Conservation (phyloP, 2,329 filamentous ascomycete genomes). For the Curvularia sp. region DNA sequence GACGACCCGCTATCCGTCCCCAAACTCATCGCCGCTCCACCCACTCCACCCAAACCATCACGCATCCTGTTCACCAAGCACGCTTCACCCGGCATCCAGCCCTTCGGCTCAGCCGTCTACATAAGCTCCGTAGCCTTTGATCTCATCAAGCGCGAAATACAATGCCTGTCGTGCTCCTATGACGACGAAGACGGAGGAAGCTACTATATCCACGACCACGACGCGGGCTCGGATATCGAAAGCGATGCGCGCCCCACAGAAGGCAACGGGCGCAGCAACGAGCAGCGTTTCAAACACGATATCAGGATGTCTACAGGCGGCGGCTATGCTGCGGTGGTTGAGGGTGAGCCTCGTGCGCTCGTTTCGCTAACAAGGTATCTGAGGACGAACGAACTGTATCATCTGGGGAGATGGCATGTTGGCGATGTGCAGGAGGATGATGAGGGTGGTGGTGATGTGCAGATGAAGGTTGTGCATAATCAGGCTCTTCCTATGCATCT, state of each 20-base stretch:
- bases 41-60: background rate
- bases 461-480: slow-evolving; percentile 1
- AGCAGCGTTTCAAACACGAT: background rate
- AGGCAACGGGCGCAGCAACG: background rate
- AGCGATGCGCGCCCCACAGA: too few species aligned
- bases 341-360: slow-evolving; percentile 1
- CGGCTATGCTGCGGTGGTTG: background rate
- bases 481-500: background rate
- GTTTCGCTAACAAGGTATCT: background rate
- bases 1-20: background rate
- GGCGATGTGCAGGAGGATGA: background rate
- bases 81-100: background rate
- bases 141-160: slow-evolving; percentile 2
- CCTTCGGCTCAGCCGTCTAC: background rate
- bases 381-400: background rate
- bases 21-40: background rate
- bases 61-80: background rate
- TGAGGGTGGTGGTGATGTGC: background rate
- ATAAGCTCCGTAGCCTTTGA: background rate
- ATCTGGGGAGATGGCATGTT: background rate
- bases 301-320: background rate
- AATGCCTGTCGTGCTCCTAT: background rate
- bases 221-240: background rate
- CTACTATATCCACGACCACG: background rate
- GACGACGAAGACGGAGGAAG: background rate